A percentile compares a stretch with the other conserved stretches of the same genome.
Conservation (phyloP, 2,329 filamentous ascomycete species). For the Helotiales sp. region DNA sequence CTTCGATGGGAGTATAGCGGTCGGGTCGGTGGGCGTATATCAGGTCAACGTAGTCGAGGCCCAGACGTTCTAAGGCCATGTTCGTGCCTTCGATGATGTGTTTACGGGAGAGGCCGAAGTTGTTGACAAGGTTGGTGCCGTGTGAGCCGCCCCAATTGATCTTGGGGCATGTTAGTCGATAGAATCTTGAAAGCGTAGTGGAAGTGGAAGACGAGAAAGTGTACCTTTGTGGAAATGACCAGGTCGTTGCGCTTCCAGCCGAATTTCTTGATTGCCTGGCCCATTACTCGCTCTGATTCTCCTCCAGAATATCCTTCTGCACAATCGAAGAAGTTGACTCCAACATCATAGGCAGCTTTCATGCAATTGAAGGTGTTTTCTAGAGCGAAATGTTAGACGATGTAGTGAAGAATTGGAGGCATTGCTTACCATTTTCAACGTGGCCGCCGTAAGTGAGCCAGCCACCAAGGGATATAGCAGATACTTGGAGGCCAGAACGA, state of each 20-base stretch:
- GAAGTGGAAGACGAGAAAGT: neutral
- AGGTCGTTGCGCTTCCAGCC: conserved; percentile 57
- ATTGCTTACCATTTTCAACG: conserved; percentile 58
- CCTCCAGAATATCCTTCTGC: conserved; percentile 55
- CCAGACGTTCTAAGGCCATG: conserved; percentile 55
- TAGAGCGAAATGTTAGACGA: conserved; percentile 27
- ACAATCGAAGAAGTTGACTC: conserved; percentile 59
- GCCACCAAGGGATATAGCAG: conserved; percentile 68
- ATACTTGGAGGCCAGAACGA: conserved; percentile 71
- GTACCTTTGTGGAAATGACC: conserved; percentile 56
- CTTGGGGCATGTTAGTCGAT: conserved; percentile 36
- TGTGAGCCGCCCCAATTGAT: conserved; percentile 64
- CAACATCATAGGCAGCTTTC: conserved; percentile 58
- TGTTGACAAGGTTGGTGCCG: conserved; percentile 64
- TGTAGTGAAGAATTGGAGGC: neutral
- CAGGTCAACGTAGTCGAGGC: conserved; percentile 59
- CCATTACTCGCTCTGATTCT: conserved; percentile 55
- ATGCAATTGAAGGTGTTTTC: conserved; percentile 61
- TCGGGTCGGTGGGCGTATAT: conserved; percentile 64
- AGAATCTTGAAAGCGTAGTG: neutral
- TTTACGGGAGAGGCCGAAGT: conserved; percentile 66
- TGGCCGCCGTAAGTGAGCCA: conserved; percentile 77
- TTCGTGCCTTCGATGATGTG: conserved; percentile 68
- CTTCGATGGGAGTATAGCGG: conserved; percentile 57
- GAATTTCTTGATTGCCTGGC: conserved; percentile 55